Evolutionary conservation across 768 basidiomycete genomes (phyloP).

Genomic region (Daedalea quercina): DNA sequence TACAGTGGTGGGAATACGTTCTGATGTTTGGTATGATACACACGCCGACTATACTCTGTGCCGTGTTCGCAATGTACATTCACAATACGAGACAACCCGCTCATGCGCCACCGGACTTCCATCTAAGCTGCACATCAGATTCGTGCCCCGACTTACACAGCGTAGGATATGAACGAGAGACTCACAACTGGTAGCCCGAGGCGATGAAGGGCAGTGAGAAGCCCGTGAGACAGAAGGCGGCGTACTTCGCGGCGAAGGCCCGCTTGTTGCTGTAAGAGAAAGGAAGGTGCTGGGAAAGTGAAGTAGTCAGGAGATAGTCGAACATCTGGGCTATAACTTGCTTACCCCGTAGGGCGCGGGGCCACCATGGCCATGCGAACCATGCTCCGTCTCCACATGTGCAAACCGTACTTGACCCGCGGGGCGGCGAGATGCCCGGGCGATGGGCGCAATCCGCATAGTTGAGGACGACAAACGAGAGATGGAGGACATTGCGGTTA

Average conservation of each 20-base stretch:
- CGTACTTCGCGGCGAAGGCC: slow-evolving; percentile 35
- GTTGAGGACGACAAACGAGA: not conserved
- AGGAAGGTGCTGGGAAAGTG: slow-evolving; percentile 22
- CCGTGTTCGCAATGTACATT: slow-evolving; percentile 11
- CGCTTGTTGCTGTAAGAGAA: slow-evolving; percentile 22
- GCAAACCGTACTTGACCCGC: not conserved
- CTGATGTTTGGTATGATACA: not conserved
- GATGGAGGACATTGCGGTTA: not conserved
- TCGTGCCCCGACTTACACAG: not conserved
- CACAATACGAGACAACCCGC: slow-evolving; percentile 10
- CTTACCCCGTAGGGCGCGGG: not conserved
- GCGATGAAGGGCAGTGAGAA: slow-evolving; percentile 65
- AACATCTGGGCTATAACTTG: not conserved
- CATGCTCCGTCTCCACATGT: not conserved
- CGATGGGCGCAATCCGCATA: not conserved
- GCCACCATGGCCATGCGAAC: not conserved
- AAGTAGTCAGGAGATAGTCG: not conserved
- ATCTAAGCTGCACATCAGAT: slow-evolving; percentile 13
- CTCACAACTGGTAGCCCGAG: slow-evolving; percentile 55
- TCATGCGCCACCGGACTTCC: slow-evolving; percentile 14
- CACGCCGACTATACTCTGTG: slow-evolving; percentile 9
- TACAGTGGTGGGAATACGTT: not conserved
- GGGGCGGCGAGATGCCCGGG: not conserved
- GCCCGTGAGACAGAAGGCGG: slow-evolving; percentile 38
- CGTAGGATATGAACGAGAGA: slow-evolving; percentile 5